Percentiles rank a stretch among this genome's conserved stretches.
phyloP scores from a whole-genome alignment of 768 basidiomycete genomes.

The Astraeus odoratus region DNA sequence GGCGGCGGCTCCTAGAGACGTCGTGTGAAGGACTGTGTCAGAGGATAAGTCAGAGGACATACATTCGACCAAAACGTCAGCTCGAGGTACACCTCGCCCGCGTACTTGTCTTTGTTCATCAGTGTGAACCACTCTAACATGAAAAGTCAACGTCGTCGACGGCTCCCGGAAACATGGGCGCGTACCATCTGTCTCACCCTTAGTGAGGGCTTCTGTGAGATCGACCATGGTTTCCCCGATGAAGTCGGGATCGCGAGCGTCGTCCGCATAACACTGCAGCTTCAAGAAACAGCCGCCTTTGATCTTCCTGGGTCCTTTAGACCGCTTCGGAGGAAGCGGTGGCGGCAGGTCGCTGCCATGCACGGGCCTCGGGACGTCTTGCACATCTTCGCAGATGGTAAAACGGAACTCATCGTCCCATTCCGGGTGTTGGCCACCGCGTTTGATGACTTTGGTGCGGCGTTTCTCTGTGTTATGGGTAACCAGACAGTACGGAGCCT shows the following conservation, averaged over 20 bases:
- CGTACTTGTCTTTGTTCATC: constrained; percentile 85
- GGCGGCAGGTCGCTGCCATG: constrained; percentile 48
- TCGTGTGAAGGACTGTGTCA: constrained; percentile 3
- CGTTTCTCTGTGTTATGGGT: constrained; percentile 75
- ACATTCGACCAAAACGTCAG: constrained; percentile 97
- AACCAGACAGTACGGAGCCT: constrained; percentile 91
- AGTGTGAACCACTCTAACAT: constrained; percentile 88
- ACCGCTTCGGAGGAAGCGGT: constrained; percentile 60
- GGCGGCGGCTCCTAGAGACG: constrained; percentile 67
- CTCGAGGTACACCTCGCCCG: constrained; percentile 93
- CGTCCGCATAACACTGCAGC: constrained; percentile 90
- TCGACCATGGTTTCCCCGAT: constrained; percentile 90
- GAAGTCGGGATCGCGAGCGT: constrained; percentile 88
- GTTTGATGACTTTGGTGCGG: constrained; percentile 88
- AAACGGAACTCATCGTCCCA: constrained; percentile 99
- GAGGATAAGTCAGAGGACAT: constrained; percentile 20
- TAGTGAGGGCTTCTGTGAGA: constrained; percentile 83
- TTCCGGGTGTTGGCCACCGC: constrained; percentile 96
- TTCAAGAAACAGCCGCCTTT: constrained; percentile 72
- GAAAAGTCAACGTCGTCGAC: constrained; percentile 11
- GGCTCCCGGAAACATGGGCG: constrained; percentile 1
- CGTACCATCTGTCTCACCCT: constrained; percentile 95
- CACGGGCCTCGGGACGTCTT: constrained; percentile 39
- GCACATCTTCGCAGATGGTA: constrained; percentile 71
- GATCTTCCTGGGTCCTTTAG: constrained; percentile 40